A percentile compares a stretch with the other conserved stretches of the same genome.
Conservation (phyloP, 2,329 filamentous ascomycete genomes). For the Aspergillus quadricinctus region DNA sequence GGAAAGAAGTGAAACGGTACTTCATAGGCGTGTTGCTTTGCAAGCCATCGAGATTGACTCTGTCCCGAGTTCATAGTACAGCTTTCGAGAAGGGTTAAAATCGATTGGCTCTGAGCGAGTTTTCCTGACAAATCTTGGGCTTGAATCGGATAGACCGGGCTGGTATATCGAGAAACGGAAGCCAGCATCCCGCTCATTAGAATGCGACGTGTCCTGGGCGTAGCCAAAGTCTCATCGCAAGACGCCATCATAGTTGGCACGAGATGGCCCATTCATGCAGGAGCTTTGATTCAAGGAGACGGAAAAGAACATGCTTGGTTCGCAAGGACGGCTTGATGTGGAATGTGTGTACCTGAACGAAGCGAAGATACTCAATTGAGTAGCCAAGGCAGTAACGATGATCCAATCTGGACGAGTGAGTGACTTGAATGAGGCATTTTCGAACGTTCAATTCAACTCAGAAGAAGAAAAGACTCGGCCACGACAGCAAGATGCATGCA, state of each 20-base stretch:
- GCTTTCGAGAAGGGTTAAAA: slow-evolving; percentile 13
- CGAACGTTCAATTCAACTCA: slow-evolving; percentile 22
- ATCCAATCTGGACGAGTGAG: slow-evolving; percentile 22
- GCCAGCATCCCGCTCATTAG: slow-evolving; percentile 10
- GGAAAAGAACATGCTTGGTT: slow-evolving; percentile 20
- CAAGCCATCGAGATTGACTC: slow-evolving; percentile 5
- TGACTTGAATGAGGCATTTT: slow-evolving; percentile 35
- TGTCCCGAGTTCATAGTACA: slow-evolving; percentile 14
- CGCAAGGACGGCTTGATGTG: slow-evolving; percentile 23
- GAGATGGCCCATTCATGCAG: slow-evolving; percentile 28
- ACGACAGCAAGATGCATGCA: slow-evolving; percentile 38
- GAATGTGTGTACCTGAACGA: slow-evolving; percentile 24
- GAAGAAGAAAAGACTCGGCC: slow-evolving; percentile 28
- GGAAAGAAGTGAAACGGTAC: slow-evolving; percentile 1
- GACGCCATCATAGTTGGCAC: slow-evolving; percentile 34
- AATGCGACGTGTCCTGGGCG: slow-evolving; percentile 22
- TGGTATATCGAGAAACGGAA: slow-evolving; percentile 3
- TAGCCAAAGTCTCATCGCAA: slow-evolving; percentile 23
- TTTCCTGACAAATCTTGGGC: slow-evolving; percentile 8
- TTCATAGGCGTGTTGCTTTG: slow-evolving; percentile 1
- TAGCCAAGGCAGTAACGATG: slow-evolving; percentile 26
- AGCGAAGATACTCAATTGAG: slow-evolving; percentile 27
- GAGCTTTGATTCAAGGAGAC: slow-evolving; percentile 27
- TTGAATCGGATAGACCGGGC: slow-evolving; percentile 13
- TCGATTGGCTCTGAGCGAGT: slow-evolving; percentile 19